These are phyloP conservation scores for Yamadazyma mexicana DNA, from an alignment of 1,139 yeast species.

Conservation along the genomic window DNA sequence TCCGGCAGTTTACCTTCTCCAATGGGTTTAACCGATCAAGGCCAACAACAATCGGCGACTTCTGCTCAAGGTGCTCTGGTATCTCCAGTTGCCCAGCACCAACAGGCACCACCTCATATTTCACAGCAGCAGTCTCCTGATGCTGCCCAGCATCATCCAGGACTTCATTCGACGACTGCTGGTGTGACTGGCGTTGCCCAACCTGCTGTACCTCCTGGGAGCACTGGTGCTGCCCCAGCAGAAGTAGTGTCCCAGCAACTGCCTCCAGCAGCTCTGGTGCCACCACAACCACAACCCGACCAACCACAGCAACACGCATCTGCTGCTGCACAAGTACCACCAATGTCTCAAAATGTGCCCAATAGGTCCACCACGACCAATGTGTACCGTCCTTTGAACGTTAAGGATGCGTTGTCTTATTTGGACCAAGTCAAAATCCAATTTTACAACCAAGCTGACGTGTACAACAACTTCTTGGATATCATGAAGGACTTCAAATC, in stretches of 20 bases:
- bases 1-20: constrained; percentile 10
- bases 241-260: too few relatives aligned
- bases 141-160: too few relatives aligned
- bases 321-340: constrained; percentile 13
- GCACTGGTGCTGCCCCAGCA: background rate
- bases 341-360: constrained; percentile 37
- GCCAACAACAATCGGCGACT: constrained; percentile 2
- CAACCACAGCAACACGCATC: too few relatives aligned
- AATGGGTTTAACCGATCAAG: constrained; percentile 11
- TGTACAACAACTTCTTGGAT: constrained; percentile 92
- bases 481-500: constrained; percentile 98
- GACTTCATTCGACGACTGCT: background rate
- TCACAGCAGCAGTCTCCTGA: background rate
- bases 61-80: background rate
- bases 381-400: constrained; percentile 84
- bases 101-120: background rate
- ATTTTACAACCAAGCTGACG: constrained; percentile 90
- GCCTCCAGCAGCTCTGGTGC: constrained; percentile 6
- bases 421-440: constrained; percentile 94
- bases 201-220: constrained; percentile 3
- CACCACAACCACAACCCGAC: constrained; percentile 1
- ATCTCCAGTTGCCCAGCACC: background rate
- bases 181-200: background rate
- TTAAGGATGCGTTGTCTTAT: constrained; percentile 92
- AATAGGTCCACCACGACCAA: constrained; percentile 47